A percentile compares a stretch with the other conserved stretches of the same genome.
Conservation (phyloP, 2,329 filamentous ascomycete species). For the Talaromyces sp. region DNA sequence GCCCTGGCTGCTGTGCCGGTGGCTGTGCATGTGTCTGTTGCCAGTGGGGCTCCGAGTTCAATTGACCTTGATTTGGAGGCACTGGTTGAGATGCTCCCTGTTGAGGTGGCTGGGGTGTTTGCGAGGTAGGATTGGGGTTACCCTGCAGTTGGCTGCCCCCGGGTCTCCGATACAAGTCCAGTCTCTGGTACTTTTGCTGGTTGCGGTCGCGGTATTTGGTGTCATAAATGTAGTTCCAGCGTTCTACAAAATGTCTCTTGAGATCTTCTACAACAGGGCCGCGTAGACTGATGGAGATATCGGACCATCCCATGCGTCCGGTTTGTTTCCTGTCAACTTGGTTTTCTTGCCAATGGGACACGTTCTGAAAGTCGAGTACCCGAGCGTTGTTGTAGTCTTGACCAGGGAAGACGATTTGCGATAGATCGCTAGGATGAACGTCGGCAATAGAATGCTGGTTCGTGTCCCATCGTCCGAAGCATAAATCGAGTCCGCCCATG, state of each 20-base stretch:
- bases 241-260: conserved; percentile 73
- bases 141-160: conserved; percentile 27
- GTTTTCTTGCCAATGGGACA: conserved; percentile 77
- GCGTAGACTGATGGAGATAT: conserved; percentile 73
- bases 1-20: conserved; percentile 3
- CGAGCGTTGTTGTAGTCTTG: conserved; percentile 92
- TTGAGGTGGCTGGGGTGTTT: conserved; percentile 23
- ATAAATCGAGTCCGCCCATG: conserved; percentile 89
- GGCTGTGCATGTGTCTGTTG: conserved; percentile 16
- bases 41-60: conserved; percentile 21
- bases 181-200: conserved; percentile 49
- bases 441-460: conserved; percentile 83
- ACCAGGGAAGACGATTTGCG: conserved; percentile 76
- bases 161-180: conserved; percentile 29
- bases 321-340: conserved; percentile 77
- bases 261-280: conserved; percentile 76
- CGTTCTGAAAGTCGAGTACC: conserved; percentile 77
- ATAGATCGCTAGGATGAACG: conserved; percentile 73
- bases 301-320: conserved; percentile 91
- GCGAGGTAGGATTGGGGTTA: conserved; percentile 21
- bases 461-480: conserved; percentile 85
- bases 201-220: conserved; percentile 71
- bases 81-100: conserved; percentile 20
- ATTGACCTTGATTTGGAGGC: conserved; percentile 18
- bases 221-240: conserved; percentile 89